Evolutionary conservation across 176 grass and related monocot genomes (phyloP).

Genomic region (Eremochloa ophiuroides): DNA sequence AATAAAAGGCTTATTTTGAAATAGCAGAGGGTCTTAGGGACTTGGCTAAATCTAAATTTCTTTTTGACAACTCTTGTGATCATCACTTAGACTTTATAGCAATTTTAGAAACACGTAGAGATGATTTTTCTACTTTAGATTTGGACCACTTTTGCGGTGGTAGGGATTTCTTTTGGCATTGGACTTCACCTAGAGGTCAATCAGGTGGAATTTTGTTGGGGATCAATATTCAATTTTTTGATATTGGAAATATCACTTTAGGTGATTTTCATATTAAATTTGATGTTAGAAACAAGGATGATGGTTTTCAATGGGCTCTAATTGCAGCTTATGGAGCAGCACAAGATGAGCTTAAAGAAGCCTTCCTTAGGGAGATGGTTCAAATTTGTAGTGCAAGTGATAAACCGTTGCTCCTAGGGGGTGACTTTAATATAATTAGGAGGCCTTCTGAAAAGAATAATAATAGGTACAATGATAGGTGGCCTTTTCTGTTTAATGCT

Average conservation of each 20-base stretch:
- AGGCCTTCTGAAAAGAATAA: background rate
- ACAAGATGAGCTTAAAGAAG: too few species aligned
- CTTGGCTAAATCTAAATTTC: too few species aligned
- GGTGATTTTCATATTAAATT: too few species aligned
- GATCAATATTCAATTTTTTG: too few species aligned
- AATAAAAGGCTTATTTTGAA: background rate
- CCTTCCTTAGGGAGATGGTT: too few species aligned
- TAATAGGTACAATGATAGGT: background rate
- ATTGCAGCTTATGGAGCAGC: too few species aligned
- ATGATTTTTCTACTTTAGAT: background rate
- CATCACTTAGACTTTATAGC: background rate
- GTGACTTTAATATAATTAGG: background rate
- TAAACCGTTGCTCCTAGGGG: background rate
- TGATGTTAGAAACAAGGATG: too few species aligned
- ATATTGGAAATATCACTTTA: too few species aligned
- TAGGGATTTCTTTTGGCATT: background rate
- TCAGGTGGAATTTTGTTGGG: too few species aligned
- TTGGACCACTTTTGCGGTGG: background rate
- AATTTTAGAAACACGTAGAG: background rate
- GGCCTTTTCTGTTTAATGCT: too few species aligned
- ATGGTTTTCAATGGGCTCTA: too few species aligned
- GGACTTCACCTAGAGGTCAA: too few species aligned
- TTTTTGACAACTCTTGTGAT: background rate
- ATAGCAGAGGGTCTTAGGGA: background rate
- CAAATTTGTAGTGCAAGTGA: background rate